Evolutionary conservation across 192 early-diverging fungal genomes (phyloP).

Genomic region (Podochytrium sp.): DNA sequence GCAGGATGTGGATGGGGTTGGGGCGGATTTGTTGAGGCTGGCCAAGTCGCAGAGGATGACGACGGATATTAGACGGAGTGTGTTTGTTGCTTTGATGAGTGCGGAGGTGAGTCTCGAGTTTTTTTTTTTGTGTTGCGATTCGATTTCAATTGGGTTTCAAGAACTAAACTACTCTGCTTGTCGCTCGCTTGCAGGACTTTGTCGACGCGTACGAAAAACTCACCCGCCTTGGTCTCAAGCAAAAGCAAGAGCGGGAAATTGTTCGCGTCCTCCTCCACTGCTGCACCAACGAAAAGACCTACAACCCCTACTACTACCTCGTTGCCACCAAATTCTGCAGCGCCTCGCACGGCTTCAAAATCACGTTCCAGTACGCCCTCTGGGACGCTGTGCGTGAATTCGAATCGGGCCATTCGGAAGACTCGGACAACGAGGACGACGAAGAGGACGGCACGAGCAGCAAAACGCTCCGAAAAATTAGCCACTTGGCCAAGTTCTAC

Average conservation of each 20-base stretch:
- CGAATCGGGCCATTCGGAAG: constrained; percentile 75
- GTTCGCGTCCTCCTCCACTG: constrained; percentile 91
- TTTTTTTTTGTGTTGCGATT: not conserved
- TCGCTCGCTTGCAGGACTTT: no score
- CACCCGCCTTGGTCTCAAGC: constrained; percentile 79
- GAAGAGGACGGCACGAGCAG: constrained; percentile 52
- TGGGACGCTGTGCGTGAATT: constrained; percentile 83
- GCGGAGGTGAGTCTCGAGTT: constrained; percentile 65
- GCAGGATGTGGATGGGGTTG: not conserved
- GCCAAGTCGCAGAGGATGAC: constrained; percentile 93
- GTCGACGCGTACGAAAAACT: constrained; percentile 90
- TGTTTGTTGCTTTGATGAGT: constrained; percentile 92
- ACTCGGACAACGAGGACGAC: constrained; percentile 65
- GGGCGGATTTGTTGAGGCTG: constrained; percentile 67
- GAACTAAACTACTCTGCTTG: not conserved
- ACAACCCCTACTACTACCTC: constrained; percentile 94
- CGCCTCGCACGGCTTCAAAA: constrained; percentile 75
- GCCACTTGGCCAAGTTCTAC: constrained; percentile 87
- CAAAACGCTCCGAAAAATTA: constrained; percentile 67
- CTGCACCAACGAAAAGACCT: constrained; percentile 80
- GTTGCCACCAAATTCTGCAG: constrained; percentile 81
- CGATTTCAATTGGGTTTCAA: not conserved
- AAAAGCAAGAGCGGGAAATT: constrained; percentile 95
- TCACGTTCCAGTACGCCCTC: constrained; percentile 92
- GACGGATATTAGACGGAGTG: constrained; percentile 88